Evolutionary conservation across 2,329 filamentous ascomycete species (phyloP), one percentile per base, ranked within the genome.

Genomic region (Aspergillus awamori): DNA sequence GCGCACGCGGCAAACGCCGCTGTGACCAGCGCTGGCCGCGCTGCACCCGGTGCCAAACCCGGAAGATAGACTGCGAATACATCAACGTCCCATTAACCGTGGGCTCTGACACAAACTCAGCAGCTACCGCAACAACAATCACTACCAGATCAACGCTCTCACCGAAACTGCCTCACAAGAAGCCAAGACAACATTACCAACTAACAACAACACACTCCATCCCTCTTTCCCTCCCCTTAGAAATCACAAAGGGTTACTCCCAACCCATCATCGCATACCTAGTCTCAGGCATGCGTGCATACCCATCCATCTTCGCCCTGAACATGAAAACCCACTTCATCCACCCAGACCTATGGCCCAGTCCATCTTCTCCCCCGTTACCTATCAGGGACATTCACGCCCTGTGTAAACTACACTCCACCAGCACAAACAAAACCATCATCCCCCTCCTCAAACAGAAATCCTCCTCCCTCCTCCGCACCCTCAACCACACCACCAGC

Each of bases 1-100:
- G 71, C 57, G 64, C 65, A 7, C 67, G 66, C 26, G 65, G 64
- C 36, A 72, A 72, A 58, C 67, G 71, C 8, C 69, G 71, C 15
- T 73, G 71, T 41, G 71, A 72, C 51, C 68, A 67, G 49, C 64
- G 58, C 6, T 68, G 55, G 49, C 71, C 71, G 11, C 62, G 59
- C 8, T 73, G 71, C 57, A 67, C 57, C 57, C 58, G 71, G 28
- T 73, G 71, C 57, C 36, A 60, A n/a, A 57, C 56, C 13, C 65
- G 64, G 52, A 62, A 63, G 3, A 54, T 66, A 24, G 55, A 60
- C 51, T 73, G 71, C 51, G 63, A 70, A 47, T 73, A 73, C 22
- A 57, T 63, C 52, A 73, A 71, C 39, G 53, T 63, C 1, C 70
- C 70, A 5, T 36, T 72, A 15, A 58, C 62, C 11, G 58, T 55